Base-by-base conservation (phyloP, 164 flowering plant genomes). In the Saururus chinensis region DNA sequence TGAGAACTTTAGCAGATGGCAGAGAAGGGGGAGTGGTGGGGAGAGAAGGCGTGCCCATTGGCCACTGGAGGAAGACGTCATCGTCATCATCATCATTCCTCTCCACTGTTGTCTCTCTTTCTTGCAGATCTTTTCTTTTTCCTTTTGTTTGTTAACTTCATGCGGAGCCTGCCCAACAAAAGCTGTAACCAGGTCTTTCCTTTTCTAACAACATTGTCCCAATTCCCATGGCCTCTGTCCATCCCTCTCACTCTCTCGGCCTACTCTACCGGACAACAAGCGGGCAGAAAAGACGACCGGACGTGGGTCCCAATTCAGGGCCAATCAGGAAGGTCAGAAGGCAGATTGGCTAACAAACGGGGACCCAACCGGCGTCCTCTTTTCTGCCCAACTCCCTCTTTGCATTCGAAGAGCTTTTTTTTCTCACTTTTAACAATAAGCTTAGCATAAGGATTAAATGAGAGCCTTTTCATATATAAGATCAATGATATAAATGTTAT, bases 11-110 rank as follows among this genome's bases (percentile, higher is more conserved):
- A 19, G 56, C 19, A 10, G 23, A 19, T 21, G 19, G 56, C 19
- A 52, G 7, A 20, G 23, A 19, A n/a, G 9, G 56, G 23, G 23
- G 12, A 7, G n/a, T n/a, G n/a, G n/a, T n/a, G 22, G 56, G 19
- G 56, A 53, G 56, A 20, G 56, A 23, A 53, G 56, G 56, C 56
- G 56, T 53, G 56, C 56, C 10, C 23, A n/a, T 20, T 21, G 23
- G 56, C 23, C 23, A n/a, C 56, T n/a, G 56, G 19, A n/a, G 56
- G 23, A 53, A 21, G 22, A 53, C 56, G 56, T 53, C 56, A 53
- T 53, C 56, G 12, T 53, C 10, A 21, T 21, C 23, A n/a, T 53
- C 56, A 8, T 12, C 21, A 3, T 12, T 21, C 56, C 19, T 12
- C 23, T 20, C 23, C 9, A 0, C 21, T n/a, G 54, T 10, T 51